These are phyloP conservation scores for Sphagnum magellanicum DNA, from an alignment of 228 moss, liverwort and hornwort species.

Conservation along the genomic window DNA sequence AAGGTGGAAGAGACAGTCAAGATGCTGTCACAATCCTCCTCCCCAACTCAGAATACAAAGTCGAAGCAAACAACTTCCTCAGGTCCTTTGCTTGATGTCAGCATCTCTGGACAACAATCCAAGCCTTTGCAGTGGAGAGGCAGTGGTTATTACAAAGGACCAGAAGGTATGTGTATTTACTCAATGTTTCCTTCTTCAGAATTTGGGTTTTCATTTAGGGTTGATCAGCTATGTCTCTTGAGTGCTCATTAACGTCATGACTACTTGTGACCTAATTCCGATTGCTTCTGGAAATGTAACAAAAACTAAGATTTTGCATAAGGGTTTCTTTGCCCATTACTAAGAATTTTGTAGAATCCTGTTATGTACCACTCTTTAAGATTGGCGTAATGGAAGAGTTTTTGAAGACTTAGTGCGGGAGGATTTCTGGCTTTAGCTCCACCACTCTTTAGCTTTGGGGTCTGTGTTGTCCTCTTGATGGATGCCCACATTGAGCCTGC, in stretches of 20 bases:
- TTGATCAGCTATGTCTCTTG: too few relatives aligned
- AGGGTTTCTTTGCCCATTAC: too few relatives aligned
- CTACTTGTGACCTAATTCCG: too few relatives aligned
- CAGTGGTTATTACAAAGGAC: slow-evolving; percentile 5
- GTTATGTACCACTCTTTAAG: too few relatives aligned
- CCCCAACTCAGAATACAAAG: too few relatives aligned
- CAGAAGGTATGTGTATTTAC: slow-evolving; percentile 10
- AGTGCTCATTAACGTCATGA: too few relatives aligned
- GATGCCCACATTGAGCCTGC: neutral
- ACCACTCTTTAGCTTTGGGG: neutral
- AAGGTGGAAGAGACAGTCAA: slow-evolving; percentile 23
- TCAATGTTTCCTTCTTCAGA: neutral
- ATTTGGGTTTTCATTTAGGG: too few relatives aligned
- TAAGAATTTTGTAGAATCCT: too few relatives aligned
- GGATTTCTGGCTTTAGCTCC: neutral
- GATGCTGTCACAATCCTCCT: neutral
- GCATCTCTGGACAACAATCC: neutral
- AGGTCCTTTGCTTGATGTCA: slow-evolving; percentile 1
- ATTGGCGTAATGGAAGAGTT: too few relatives aligned
- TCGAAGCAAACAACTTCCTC: slow-evolving; percentile 11
- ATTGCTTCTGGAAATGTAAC: too few relatives aligned
- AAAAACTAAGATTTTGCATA: too few relatives aligned
- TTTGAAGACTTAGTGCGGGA: neutral
- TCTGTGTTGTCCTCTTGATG: too few relatives aligned
- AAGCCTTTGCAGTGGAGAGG: neutral